Evolutionary conservation across 2,329 filamentous ascomycete species (phyloP).

Genomic region (Aureobasidium namibiae): DNA sequence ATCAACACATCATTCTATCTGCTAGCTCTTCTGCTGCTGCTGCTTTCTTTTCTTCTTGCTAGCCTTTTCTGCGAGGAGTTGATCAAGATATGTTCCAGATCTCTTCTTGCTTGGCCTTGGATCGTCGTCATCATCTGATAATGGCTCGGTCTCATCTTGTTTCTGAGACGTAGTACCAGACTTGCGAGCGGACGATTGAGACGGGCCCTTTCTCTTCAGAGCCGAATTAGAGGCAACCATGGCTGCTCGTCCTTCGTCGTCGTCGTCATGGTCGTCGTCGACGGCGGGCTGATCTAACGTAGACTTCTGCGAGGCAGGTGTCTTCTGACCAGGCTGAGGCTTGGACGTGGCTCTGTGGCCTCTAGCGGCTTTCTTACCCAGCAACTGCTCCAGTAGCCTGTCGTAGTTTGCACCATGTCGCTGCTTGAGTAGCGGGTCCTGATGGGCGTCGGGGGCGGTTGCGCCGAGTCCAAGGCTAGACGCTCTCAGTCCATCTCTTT

Average conservation of each 20-base stretch:
- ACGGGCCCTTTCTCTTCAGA: conserved; percentile 8
- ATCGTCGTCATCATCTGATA: conserved; percentile 18
- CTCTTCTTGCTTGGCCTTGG: conserved; percentile 28
- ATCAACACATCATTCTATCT: background rate
- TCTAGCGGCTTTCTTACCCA: conserved; percentile 34
- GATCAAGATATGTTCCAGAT: conserved; percentile 45
- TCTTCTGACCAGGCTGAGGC: conserved; percentile 6
- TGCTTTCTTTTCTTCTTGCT: conserved; percentile 43
- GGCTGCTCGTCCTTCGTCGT: conserved; percentile 21
- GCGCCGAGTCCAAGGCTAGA: conserved; percentile 33
- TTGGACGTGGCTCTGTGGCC: conserved; percentile 22
- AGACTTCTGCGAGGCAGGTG: conserved; percentile 2
- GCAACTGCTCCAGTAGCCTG: conserved; percentile 32
- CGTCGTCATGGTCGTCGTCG: conserved; percentile 31
- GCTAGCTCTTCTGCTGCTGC: background rate
- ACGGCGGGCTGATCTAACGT: conserved; percentile 25
- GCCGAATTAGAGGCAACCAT: conserved; percentile 18
- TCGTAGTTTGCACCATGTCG: conserved; percentile 33
- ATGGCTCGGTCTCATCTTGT: background rate
- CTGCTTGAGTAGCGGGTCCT: conserved; percentile 30
- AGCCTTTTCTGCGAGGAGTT: conserved; percentile 40
- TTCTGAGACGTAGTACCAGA: background rate
- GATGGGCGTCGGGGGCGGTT: conserved; percentile 27
- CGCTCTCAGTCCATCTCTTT: conserved; percentile 9
- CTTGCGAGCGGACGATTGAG: conserved; percentile 11